These are phyloP conservation scores for Afroboletus lepidellus DNA, from an alignment of 1,284 basidiomycete species.

Conservation along the genomic window DNA sequence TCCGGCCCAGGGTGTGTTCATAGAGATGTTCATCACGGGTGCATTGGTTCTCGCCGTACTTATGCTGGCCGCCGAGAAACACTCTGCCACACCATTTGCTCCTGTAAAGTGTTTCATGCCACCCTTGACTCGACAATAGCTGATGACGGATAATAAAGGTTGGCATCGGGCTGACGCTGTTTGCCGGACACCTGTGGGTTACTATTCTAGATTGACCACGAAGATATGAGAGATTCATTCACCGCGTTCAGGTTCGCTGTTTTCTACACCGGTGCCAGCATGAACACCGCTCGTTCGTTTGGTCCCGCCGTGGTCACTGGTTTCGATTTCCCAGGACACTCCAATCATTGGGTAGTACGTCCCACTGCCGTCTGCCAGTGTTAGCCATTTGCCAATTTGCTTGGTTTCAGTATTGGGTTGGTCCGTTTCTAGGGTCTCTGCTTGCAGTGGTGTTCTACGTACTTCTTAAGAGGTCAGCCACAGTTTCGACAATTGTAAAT, in stretches of 20 bases:
- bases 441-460: slow-evolving; percentile 58
- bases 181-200: slow-evolving; percentile 62
- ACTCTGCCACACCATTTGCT: slow-evolving; percentile 68
- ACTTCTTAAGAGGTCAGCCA: slow-evolving; percentile 54
- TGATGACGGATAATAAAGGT: slow-evolving; percentile 39
- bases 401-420: slow-evolving; percentile 53
- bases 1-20: slow-evolving; percentile 61
- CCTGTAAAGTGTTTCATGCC: slow-evolving; percentile 41
- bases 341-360: slow-evolving; percentile 63
- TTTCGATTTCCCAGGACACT: slow-evolving; percentile 42
- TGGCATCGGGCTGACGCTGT: slow-evolving; percentile 69
- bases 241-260: slow-evolving; percentile 43
- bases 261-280: slow-evolving; percentile 56
- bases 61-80: slow-evolving; percentile 71
- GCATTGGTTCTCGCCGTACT: slow-evolving; percentile 59
- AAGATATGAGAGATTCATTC: neutral
- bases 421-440: slow-evolving; percentile 59
- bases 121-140: neutral
- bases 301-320: slow-evolving; percentile 69
- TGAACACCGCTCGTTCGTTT: slow-evolving; percentile 75
- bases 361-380: slow-evolving; percentile 1
- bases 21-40: slow-evolving; percentile 70
- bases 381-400: neutral
- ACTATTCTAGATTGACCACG: neutral
- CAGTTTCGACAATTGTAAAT: neutral